These are phyloP conservation scores for Pseudonitzschia delicatissima DNA, from an alignment of 108 stramenopile species.

Conservation along the genomic window DNA sequence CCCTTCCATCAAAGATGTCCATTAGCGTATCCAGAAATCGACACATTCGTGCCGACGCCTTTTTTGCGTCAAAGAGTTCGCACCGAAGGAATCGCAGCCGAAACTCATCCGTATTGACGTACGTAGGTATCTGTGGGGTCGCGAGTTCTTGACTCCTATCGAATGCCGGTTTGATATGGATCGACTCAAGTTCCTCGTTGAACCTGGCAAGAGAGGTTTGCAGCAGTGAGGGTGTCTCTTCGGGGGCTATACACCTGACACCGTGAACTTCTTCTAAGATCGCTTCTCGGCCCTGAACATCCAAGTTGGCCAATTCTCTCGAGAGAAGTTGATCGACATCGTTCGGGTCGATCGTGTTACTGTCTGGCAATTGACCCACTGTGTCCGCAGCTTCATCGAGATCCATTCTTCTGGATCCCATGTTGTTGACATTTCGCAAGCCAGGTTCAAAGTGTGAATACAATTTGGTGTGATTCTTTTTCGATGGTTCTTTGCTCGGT, in stretches of 20 bases:
- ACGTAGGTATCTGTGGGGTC: background rate
- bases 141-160: conserved; percentile 10
- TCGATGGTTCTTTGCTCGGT: too few relatives aligned
- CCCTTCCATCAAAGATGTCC: conserved; percentile 16
- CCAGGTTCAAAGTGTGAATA: too few relatives aligned
- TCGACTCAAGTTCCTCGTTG: background rate
- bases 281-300: background rate
- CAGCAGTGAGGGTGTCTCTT: background rate
- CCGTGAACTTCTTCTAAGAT: conserved; percentile 17
- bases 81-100: conserved; percentile 31
- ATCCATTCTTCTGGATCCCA: too few relatives aligned
- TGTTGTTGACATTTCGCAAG: too few relatives aligned
- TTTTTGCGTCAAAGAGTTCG: conserved; percentile 19
- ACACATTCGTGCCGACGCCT: conserved; percentile 19
- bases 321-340: conserved; percentile 7
- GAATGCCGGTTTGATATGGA: background rate
- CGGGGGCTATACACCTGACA: background rate
- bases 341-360: background rate
- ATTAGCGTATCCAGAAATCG: conserved; percentile 21
- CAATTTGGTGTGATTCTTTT: too few relatives aligned
- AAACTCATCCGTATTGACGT: conserved; percentile 18
- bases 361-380: too few relatives aligned
- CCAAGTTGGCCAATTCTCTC: background rate
- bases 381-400: too few relatives aligned
- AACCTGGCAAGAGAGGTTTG: background rate